Base-by-base conservation (phyloP, 169 alveolate species). In the Plasmodium vivax region DNA sequence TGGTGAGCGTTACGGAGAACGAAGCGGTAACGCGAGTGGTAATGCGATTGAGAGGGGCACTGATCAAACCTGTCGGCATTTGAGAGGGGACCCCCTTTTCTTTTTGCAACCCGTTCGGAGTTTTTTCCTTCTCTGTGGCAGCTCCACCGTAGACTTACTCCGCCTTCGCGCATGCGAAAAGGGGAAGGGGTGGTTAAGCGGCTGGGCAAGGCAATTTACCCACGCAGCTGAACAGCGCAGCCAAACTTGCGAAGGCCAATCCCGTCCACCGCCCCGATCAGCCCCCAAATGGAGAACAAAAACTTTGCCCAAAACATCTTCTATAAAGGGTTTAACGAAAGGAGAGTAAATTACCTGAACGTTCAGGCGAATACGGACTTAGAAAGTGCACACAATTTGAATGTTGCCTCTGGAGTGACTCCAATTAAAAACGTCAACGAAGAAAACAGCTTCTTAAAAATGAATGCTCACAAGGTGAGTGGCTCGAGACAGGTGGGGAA, bases 311-410 rank as follows among this genome's bases (percentile, higher is more conserved):
- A 85, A 56, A 85, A 34, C n/a, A 74, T 85, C 47, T 74, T 74
- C 62, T 85, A 74, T 43, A 85, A 85, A 85, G 93, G 93, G 27
- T 85, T 85, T 47, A 85, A 85, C 62, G 85, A 85, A 19, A 85
- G 85, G 43, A 85, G 81, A 51, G 81, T 51, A 16, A 85, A 85
- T 75, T 85, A 85, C 45, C 79, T 74, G 75, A 85, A 43, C 12
- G 79, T 73, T 73, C 12, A 74, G 32, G 81, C 79, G 54, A 74
- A 85, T 7, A 54, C 27, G 36, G 68, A 41, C 27, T 47, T 85
- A 3, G 80, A 45, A 43, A 75, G 32, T 30, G 79, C 75, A 7
- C 58, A 85, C 62, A 47, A 30, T 74, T 2, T 12, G n/a, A 73
- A 84, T 43, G 30, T 56, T 0, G 34, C 93, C 19, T n/a, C n/a